Conservation (phyloP, 805 yeast species). For the Candida pseudoglaebosa region DNA sequence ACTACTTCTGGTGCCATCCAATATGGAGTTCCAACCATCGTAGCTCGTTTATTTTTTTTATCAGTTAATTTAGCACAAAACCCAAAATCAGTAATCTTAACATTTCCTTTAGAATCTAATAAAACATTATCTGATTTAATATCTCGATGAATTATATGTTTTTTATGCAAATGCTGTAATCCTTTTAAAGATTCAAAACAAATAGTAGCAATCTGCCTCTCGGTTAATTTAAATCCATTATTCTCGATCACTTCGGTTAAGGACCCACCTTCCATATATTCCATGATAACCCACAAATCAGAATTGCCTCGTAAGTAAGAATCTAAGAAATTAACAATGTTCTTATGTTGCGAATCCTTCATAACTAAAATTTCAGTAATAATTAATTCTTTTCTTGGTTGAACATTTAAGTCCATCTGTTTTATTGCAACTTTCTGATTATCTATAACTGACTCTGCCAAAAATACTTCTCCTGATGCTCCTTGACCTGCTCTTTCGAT, state of each 20-base stretch:
- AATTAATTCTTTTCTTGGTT: slow-evolving; percentile 91
- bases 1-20: slow-evolving; percentile 93
- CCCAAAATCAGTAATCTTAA: slow-evolving; percentile 45
- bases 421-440: slow-evolving; percentile 84
- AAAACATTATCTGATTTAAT: slow-evolving; percentile 45
- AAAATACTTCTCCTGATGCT: slow-evolving; percentile 92
- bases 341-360: slow-evolving; percentile 93
- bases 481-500: slow-evolving; percentile 94
- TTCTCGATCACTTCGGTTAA: slow-evolving; percentile 93
- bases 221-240: slow-evolving; percentile 66
- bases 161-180: slow-evolving; percentile 83
- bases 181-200: slow-evolving; percentile 91
- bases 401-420: slow-evolving; percentile 88
- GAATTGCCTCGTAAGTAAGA: slow-evolving; percentile 75
- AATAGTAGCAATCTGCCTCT: slow-evolving; percentile 87
- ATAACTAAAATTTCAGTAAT: slow-evolving; percentile 94
- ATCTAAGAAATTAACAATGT: slow-evolving; percentile 91
- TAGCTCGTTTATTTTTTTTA: slow-evolving; percentile 67
- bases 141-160: slow-evolving; percentile 79
- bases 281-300: slow-evolving; percentile 99
- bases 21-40: slow-evolving; percentile 86
- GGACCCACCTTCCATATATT: slow-evolving; percentile 98
- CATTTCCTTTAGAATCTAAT: slow-evolving; percentile 40
- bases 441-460: slow-evolving; percentile 63
- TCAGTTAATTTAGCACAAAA: slow-evolving; percentile 73